A percentile compares a stretch with the other conserved stretches of the same genome.
Conservation (phyloP, 2,329 filamentous ascomycete genomes). For the Colletotrichum brevisporum region DNA sequence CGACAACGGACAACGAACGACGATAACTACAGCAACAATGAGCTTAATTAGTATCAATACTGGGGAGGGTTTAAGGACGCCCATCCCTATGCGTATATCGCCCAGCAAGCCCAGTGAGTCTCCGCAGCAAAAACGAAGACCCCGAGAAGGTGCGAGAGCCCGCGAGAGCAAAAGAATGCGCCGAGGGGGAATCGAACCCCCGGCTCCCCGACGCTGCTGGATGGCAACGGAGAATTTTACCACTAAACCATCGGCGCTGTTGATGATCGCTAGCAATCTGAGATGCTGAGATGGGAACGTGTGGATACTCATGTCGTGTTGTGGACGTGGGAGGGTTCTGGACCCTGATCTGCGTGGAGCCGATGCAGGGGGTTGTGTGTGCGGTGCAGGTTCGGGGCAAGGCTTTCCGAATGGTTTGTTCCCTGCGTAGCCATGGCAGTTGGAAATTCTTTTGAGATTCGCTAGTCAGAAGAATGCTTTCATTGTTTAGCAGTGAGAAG, state of each 20-base stretch:
- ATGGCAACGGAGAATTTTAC: constrained; percentile 35
- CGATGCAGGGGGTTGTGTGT: neutral
- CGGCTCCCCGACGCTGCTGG: constrained; percentile 27
- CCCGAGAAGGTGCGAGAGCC: accelerated
- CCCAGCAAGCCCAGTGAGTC: neutral
- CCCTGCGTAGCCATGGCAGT: too few species aligned
- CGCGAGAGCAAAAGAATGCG: constrained; percentile 11
- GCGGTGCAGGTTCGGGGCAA: too few species aligned
- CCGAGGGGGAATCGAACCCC: constrained; percentile 28
- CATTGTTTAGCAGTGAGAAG: too few species aligned
- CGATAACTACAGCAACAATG: too few species aligned
- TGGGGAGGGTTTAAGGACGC: too few species aligned
- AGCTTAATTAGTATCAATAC: too few species aligned
- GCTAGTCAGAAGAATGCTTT: too few species aligned
- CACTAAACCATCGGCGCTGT: constrained; percentile 31
- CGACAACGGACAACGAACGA: too few species aligned
- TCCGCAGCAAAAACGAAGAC: neutral
- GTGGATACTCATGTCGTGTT: neutral
- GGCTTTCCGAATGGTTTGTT: too few species aligned
- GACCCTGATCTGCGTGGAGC: constrained; percentile 16
- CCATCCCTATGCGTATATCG: neutral
- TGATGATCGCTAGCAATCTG: neutral
- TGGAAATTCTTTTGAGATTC: too few species aligned
- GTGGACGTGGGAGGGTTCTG: constrained; percentile 18
- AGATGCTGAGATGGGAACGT: accelerated